Evolutionary conservation across 1,284 basidiomycete genomes (phyloP), one percentile per base, ranked within the genome.

Genomic region (Vanrija sp.): DNA sequence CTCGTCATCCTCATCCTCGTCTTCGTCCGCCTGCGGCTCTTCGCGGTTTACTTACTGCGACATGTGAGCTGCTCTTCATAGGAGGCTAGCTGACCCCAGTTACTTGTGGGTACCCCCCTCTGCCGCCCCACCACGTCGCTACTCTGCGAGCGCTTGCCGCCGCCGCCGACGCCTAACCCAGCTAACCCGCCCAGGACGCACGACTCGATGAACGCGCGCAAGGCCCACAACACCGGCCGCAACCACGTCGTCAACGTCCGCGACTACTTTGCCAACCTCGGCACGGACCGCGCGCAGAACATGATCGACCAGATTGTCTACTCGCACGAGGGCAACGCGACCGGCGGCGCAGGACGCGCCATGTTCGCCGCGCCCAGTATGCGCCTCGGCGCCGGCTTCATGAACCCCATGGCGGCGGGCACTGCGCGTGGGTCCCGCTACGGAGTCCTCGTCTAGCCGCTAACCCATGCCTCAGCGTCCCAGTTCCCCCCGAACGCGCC

Each of bases 201-300:
- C 60, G 68, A 73, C 64, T 65, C 64, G 45, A 62, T 61, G 56
- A 68, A 59, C 51, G 95, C 98, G 35, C 88, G 95, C 62, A 97
- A 97, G 77, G 95, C 95, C 45, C 95, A 98, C 77, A 98, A 98
- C 78, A 91, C 86, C 61, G 95, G 95, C 57, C 82, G 94, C 56
- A 98, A 98, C 77, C 95, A 98, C 72, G 82, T 98, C 41, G 82
- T 90, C 47, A 98, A 98, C 71, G 95, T 98, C 57, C 81, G 92
- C 61, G 95, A 98, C 68, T 98, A 98, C 75, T 98, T 98, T 77
- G 89, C 91, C 25, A 91, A 89, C 4, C 83, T 98, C 56, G 92
- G 93, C 54, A 91, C 95, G 72, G 91, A 96, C 78, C 92, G 95
- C 75, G 90, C 94, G 14, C 94, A 98, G 76, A 89, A 79, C 65